Evolutionary conservation across 2,329 filamentous ascomycete species (phyloP), one percentile per base, ranked within the genome.

Genomic region (Hymenoscyphus fructigenus): DNA sequence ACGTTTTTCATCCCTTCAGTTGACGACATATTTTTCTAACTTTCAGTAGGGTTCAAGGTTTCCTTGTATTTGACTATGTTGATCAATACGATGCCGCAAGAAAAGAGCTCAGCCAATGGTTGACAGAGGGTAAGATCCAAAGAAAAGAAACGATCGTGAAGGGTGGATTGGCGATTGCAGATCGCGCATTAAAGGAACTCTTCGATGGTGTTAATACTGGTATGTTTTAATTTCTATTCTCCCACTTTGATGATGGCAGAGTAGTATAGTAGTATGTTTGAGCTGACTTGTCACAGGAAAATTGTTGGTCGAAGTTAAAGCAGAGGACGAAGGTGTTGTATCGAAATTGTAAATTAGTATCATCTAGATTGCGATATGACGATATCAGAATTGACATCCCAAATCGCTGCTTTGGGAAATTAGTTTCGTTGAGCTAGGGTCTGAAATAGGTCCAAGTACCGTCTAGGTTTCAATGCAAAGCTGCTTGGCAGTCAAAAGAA

Each of bases 121-220:
- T 92, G n/a, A 79, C 80, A 1, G 86, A 91, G 74, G 91, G 91
- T 59, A 91, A 88, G 78, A 76, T 93, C 68, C 86, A 91, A 83
- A 79, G 87, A 64, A 88, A 88, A 75, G 89, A 92, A 77, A 88
- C 88, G 1, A 84, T 93, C 64, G 77, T 92, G 66, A 84, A 84
- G 70, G 90, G 90, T n/a, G 90, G 90, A 0, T 77, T 93, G 14
- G 78, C 80, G 65, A 82, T 81, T 41, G 88, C 89, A 1, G 88
- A 91, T 64, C 78, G 85, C 68, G 88, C 84, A 0, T 79, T 93
- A 61, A 76, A 85, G 14, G 83, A 85, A 66, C 76, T 93, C 63
- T 93, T 88, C 74, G 80, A 85, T 59, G 91, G 91, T 50, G 79
- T 81, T 17, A 93, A 93, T 75, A 91, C 84, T 10, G 90, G 90